Evolutionary conservation across 306 rosid species (phyloP).

Genomic region (Quercus cerris): DNA sequence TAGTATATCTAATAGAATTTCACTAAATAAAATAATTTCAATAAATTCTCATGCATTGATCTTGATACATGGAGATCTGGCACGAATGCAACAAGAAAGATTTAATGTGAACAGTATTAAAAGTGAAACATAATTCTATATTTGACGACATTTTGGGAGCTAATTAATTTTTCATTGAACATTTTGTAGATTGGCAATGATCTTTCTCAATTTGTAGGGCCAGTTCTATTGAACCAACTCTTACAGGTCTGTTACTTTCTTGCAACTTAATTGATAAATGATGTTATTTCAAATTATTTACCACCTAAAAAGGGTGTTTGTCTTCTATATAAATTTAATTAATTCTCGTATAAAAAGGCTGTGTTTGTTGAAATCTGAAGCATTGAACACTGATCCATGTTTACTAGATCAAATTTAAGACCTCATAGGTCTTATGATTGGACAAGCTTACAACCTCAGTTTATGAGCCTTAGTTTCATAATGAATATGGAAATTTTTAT

Average conservation of each 20-base stretch:
- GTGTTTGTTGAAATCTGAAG: background rate
- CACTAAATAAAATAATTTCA: background rate
- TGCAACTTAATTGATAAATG: conserved; percentile 1
- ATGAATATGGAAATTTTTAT: background rate
- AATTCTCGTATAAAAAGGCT: background rate
- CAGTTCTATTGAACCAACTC: conserved; percentile 63
- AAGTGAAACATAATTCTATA: background rate
- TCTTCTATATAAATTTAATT: background rate
- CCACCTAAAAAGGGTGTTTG: background rate
- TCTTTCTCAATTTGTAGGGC: conserved; percentile 79
- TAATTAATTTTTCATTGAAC: conserved; percentile 4
- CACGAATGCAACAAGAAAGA: background rate
- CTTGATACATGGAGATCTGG: background rate
- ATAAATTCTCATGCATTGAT: background rate
- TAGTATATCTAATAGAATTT: background rate
- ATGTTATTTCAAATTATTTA: background rate
- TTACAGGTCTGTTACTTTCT: conserved; percentile 51
- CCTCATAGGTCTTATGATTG: background rate
- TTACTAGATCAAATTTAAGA: background rate
- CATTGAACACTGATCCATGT: background rate
- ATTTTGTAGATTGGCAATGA: conserved; percentile 67
- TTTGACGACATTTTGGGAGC: conserved; percentile 12
- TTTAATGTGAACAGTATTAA: background rate
- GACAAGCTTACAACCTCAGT: background rate
- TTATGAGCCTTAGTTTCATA: background rate